Evolutionary conservation across 2,329 filamentous ascomycete genomes (phyloP).

Genomic region (Helotiales sp.): DNA sequence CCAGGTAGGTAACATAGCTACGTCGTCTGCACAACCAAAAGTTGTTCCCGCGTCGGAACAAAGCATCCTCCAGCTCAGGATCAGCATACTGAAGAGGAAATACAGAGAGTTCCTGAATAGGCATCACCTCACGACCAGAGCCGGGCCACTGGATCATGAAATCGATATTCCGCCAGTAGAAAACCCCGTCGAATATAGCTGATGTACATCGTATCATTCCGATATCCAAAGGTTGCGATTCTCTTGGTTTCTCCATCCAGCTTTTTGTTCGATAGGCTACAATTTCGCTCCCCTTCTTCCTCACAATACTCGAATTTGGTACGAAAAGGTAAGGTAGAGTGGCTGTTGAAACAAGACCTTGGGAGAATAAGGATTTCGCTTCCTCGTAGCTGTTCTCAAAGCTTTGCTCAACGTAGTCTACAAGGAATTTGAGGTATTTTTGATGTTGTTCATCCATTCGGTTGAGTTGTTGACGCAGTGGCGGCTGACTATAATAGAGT

Average conservation of each 20-base stretch:
- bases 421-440: neutral
- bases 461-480: neutral
- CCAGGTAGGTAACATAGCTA: neutral
- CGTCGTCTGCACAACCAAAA: constrained; percentile 1
- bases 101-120: neutral
- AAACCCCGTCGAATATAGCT: neutral
- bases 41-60: neutral
- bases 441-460: neutral
- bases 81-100: neutral
- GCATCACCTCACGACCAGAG: neutral
- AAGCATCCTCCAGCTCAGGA: neutral
- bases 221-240: neutral
- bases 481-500: neutral
- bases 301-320: neutral
- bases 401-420: constrained; percentile 2
- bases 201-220: neutral
- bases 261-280: neutral
- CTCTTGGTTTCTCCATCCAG: neutral
- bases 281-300: neutral
- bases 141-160: neutral
- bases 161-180: neutral
- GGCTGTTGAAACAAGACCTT: neutral
- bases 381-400: neutral
- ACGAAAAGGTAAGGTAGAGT: neutral
- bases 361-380: neutral